Base-by-base conservation (phyloP, 805 yeast species). In the Barnettozyma wickerhamii region DNA sequence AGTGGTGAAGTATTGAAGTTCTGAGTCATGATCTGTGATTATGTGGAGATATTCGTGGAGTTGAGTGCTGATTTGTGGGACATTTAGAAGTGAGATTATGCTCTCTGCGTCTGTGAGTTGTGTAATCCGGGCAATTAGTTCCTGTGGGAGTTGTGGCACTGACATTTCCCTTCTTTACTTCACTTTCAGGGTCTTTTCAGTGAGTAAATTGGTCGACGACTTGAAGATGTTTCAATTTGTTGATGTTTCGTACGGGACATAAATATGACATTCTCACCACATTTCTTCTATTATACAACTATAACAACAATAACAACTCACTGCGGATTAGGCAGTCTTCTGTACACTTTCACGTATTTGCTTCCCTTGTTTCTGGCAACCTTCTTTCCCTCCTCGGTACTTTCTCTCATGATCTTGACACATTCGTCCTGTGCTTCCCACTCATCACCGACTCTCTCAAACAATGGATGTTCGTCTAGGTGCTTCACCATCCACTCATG, bases 301-400 rank as follows among this genome's bases (percentile, higher is more conserved):
- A 17, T 26, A 19, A 30, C 7, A n/a, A n/a, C n/a, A n/a, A 4
- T 13, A 19, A 12, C 13, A 13, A 23, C 12, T 23, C 12, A 23
- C 12, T 58, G 68, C 18, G 86, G 88, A 41, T 73, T 72, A 34
- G 87, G 80, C 38, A 84, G 60, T 61, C 95, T 75, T 62, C 69
- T 77, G 60, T 80, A 90, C 57, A 98, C 93, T 17, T 97, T 97
- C 27, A 89, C 74, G 63, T 72, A 93, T 61, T 93, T 93, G 48
- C 69, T 71, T 23, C 99, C 99, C 31, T 82, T 74, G 59, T 93
- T 93, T 56, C 99, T 77, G 35, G 80, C 82, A 28, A 93, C 99
- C 64, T 93, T 93, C 66, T 93, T 90, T 43, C 99, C 99, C 64
- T 93, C 99, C 64, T 93, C 99, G 1, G 99, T 93, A n/a, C 93